These are phyloP conservation scores for Metschnikowia chrysomelidarum DNA, from an alignment of 805 yeast genomes.

Conservation along the genomic window DNA sequence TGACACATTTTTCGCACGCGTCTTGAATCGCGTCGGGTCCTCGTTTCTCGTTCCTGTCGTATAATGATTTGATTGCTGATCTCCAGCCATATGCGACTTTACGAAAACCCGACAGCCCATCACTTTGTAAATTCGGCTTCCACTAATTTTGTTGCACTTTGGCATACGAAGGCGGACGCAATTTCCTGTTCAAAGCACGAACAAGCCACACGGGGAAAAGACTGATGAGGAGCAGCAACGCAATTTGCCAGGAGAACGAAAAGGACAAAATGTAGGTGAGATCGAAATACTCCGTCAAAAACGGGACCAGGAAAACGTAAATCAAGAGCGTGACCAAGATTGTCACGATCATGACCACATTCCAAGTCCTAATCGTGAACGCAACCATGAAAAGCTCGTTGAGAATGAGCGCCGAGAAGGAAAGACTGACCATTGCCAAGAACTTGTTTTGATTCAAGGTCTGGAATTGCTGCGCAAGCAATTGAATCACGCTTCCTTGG, in stretches of 20 bases:
- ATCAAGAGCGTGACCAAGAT: constrained; percentile 67
- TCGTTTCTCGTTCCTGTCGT: too few species aligned
- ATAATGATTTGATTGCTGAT: too few species aligned
- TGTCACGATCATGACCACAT: constrained; percentile 66
- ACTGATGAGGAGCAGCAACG: constrained; percentile 63
- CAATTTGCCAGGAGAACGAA: constrained; percentile 66
- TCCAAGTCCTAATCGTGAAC: constrained; percentile 91
- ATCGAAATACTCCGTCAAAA: constrained; percentile 84
- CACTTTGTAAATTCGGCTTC: too few species aligned
- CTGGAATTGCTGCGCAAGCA: constrained; percentile 73
- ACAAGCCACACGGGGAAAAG: constrained; percentile 88
- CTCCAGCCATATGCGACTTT: too few species aligned
- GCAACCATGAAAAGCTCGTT: constrained; percentile 95
- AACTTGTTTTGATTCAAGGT: constrained; percentile 57
- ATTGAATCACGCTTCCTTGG: constrained; percentile 86
- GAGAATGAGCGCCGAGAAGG: constrained; percentile 74
- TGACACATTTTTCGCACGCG: too few species aligned
- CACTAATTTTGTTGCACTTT: constrained; percentile 81
- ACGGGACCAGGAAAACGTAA: constrained; percentile 76
- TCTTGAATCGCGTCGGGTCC: too few species aligned
- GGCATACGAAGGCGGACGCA: constrained; percentile 95
- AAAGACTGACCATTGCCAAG: constrained; percentile 76
- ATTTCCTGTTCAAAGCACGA: constrained; percentile 66
- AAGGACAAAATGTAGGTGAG: constrained; percentile 57
- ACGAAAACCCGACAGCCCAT: too few species aligned